phyloP scores from a whole-genome alignment of 208 protist species.

The Trypanosoma mega region DNA sequence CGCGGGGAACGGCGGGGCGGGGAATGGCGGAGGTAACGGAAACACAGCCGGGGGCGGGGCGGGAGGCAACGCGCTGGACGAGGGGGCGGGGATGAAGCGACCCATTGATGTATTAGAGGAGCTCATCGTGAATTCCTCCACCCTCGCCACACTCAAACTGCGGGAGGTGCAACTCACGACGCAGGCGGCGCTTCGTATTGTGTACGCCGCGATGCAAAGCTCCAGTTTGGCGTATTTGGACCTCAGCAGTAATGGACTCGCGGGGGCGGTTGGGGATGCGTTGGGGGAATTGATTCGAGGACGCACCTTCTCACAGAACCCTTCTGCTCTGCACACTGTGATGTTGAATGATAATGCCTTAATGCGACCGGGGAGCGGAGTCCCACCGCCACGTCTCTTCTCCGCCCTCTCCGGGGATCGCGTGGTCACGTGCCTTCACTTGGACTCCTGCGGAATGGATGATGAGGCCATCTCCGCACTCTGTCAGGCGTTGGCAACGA shows the following conservation, averaged over 20 bases:
- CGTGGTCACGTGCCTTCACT: slow-evolving; percentile 43
- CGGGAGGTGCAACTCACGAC: slow-evolving; percentile 52
- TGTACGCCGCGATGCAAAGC: slow-evolving; percentile 53
- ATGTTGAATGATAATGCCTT: slow-evolving; percentile 67
- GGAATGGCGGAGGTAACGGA: not conserved
- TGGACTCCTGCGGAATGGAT: slow-evolving; percentile 63
- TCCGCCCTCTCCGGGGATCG: slow-evolving; percentile 54
- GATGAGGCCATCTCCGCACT: slow-evolving; percentile 48
- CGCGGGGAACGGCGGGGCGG: not conserved
- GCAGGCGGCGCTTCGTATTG: slow-evolving; percentile 43
- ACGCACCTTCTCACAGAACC: slow-evolving; percentile 30
- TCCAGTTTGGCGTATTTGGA: slow-evolving; percentile 54
- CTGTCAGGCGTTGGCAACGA: slow-evolving; percentile 66
- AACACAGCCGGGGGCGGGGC: not conserved
- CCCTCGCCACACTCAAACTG: slow-evolving; percentile 60
- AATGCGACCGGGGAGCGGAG: slow-evolving; percentile 28
- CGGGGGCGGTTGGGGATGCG: slow-evolving; percentile 49
- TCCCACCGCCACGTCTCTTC: slow-evolving; percentile 31
- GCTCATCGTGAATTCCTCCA: slow-evolving; percentile 49
- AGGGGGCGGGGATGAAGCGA: slow-evolving; percentile 16
- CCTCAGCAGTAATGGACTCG: slow-evolving; percentile 70
- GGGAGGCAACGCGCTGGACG: not conserved
- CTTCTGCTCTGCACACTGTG: slow-evolving; percentile 49
- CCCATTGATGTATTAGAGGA: slow-evolving; percentile 70
- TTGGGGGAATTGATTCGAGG: slow-evolving; percentile 55